Evolutionary conservation across 352 stramenopile genomes (phyloP).

Genomic region (Phytopythium ostracodes): DNA sequence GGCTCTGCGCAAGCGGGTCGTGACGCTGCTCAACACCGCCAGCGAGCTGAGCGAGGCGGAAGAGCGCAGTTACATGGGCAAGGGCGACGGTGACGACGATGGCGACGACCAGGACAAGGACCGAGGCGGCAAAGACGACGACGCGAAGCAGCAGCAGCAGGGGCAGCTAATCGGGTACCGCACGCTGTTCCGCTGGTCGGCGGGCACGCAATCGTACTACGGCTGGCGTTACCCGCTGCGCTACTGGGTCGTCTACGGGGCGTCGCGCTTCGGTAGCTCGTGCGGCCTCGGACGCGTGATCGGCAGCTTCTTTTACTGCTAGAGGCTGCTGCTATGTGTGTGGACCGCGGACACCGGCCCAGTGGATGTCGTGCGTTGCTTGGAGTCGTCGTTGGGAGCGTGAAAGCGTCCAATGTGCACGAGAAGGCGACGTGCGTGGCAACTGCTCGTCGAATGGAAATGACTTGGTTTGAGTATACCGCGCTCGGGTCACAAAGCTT

Average conservation of each 20-base stretch:
- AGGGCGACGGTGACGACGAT: not conserved
- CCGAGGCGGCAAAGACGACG: not conserved
- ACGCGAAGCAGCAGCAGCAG: not conserved
- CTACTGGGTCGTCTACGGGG: conserved; percentile 1
- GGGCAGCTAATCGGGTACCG: conserved; percentile 1
- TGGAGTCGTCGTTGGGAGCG: not conserved
- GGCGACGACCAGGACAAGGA: not conserved
- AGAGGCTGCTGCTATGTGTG: not conserved
- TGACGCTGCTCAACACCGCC: not conserved
- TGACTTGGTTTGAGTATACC: not conserved
- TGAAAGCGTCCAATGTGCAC: no score
- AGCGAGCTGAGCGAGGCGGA: not conserved
- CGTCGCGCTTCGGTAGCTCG: not conserved
- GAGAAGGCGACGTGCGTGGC: not conserved
- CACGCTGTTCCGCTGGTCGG: conserved; percentile 8
- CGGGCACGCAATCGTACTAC: not conserved
- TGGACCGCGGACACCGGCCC: not conserved
- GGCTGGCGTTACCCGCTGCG: conserved; percentile 8
- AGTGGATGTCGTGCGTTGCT: not conserved
- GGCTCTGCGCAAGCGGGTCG: not conserved
- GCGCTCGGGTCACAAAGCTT: not conserved
- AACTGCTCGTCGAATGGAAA: not conserved
- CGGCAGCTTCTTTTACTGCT: conserved; percentile 6
- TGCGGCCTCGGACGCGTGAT: not conserved
- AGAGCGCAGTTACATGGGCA: not conserved